Evolutionary conservation across 2,329 filamentous ascomycete species (phyloP).

Genomic region (Beauveria scarabaeidicola): DNA sequence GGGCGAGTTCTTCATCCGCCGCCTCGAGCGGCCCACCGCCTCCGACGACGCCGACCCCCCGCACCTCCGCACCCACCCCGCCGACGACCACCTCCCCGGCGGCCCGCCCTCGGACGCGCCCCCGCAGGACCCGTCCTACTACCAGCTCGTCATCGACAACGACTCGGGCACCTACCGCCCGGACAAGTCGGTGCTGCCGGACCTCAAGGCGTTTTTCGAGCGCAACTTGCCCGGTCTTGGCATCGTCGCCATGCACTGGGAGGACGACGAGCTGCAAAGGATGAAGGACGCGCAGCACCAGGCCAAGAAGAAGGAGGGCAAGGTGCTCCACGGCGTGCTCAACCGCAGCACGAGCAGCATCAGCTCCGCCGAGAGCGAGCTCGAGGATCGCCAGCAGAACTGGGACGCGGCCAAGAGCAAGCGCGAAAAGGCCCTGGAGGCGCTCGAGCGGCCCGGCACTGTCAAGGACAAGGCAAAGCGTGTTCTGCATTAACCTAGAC

Average conservation of each 20-base stretch:
- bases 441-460: slow-evolving; percentile 40
- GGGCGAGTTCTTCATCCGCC: slow-evolving; percentile 85
- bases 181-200: slow-evolving; percentile 64
- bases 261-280: slow-evolving; percentile 61
- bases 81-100: slow-evolving; percentile 33
- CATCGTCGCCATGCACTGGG: slow-evolving; percentile 67
- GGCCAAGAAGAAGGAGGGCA: slow-evolving; percentile 58
- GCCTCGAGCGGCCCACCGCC: slow-evolving; percentile 44
- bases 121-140: slow-evolving; percentile 45
- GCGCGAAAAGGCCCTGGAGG: slow-evolving; percentile 42
- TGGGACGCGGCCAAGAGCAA: slow-evolving; percentile 38
- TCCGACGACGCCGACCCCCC: slow-evolving; percentile 34
- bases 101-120: slow-evolving; percentile 37
- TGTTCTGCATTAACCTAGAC: not conserved
- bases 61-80: slow-evolving; percentile 43
- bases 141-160: slow-evolving; percentile 90
- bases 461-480: slow-evolving; percentile 28
- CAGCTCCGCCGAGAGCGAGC: slow-evolving; percentile 44
- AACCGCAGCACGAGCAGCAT: slow-evolving; percentile 46
- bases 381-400: slow-evolving; percentile 36
- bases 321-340: slow-evolving; percentile 44
- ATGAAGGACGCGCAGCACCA: slow-evolving; percentile 71
- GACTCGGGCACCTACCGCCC: slow-evolving; percentile 91
- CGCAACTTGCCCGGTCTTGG: slow-evolving; percentile 69
- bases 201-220: slow-evolving; percentile 62